Base-by-base conservation (phyloP, 805 yeast species). In the Saccharomycopsis javanensis region DNA sequence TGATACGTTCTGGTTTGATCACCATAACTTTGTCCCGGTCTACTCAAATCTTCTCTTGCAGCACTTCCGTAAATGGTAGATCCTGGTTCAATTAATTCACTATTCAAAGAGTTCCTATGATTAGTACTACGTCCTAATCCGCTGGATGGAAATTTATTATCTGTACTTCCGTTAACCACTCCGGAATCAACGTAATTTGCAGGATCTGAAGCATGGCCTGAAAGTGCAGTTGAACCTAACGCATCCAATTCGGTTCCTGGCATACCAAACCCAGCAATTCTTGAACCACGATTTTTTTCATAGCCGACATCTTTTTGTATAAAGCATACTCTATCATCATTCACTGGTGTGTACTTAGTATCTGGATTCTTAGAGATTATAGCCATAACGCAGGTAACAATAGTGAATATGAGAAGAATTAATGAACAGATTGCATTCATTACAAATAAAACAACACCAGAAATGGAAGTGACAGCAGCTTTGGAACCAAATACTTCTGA, bases 261-360 rank as follows among this genome's bases (percentile, higher is more conserved):
- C 48, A 42, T 42, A 10, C 48, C 48, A 23, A 42, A 42, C 10
- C 48, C 48, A 2, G 28, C 48, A 20, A 42, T 42, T 42, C 48
- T 42, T 42, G 48, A 42, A 10, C 60, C 61, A n/a, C 56, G 45
- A 11, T 52, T 16, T 37, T 58, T 60, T 23, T 65, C 61, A 51
- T 69, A 66, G 34, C 70, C 70, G 57, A 75, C 82, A 57, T 76
- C 75, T 65, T 84, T 78, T 61, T 91, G 91, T 67, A 94, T 87
- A 69, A 94, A 94, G n/a, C 97, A 87, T 54, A 87, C 94, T 68
- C 99, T 82, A 68, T 94, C 99, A 70, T 94, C 99, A 65, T 86
- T 86, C 86, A 92, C 86, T 61, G 97, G 98, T 73, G 89, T 92
- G 74, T 94, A 94, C 64, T 96, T 80, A 8, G 92, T 82, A 71